Conservation (phyloP, 2,329 filamentous ascomycete species). For the Ophiostoma ips region DNA sequence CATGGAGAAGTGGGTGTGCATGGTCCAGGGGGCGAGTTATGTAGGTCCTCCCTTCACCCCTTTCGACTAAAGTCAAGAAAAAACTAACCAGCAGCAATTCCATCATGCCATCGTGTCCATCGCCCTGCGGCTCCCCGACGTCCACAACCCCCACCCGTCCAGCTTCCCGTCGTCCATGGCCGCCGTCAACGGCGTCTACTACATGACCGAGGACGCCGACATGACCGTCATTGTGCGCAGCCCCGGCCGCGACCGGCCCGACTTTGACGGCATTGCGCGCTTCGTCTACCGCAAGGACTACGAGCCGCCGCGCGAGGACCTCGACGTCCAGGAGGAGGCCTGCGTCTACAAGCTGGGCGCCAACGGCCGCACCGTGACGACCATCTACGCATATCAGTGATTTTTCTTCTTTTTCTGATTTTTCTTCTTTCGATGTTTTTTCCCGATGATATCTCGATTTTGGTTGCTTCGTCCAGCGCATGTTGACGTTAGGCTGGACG, state of each 20-base stretch:
- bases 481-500: too few relatives aligned
- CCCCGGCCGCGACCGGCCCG: background rate
- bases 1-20: slow-evolving; percentile 6
- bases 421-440: background rate
- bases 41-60: slow-evolving; percentile 2
- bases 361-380: slow-evolving; percentile 2
- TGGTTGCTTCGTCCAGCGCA: too few relatives aligned
- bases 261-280: slow-evolving; percentile 9
- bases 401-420: background rate
- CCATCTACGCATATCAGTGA: background rate
- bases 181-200: slow-evolving; percentile 5
- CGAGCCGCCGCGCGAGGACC: background rate
- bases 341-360: slow-evolving; percentile 5
- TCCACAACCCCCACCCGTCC: slow-evolving; percentile 1
- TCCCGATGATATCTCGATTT: too few relatives aligned
- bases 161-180: slow-evolving; percentile 5
- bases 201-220: slow-evolving; percentile 7
- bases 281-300: slow-evolving; percentile 9
- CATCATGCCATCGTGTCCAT: slow-evolving; percentile 11
- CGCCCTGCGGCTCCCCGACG: background rate
- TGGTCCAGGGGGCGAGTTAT: slow-evolving; percentile 5
- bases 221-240: slow-evolving; percentile 9
- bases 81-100: slow-evolving; percentile 9
- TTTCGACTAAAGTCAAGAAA: background rate
- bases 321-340: background rate